Percentiles rank a stretch among this genome's conserved stretches.
Conservation (phyloP, 1,139 yeast genomes). For the Lodderomyces beijingensis region DNA sequence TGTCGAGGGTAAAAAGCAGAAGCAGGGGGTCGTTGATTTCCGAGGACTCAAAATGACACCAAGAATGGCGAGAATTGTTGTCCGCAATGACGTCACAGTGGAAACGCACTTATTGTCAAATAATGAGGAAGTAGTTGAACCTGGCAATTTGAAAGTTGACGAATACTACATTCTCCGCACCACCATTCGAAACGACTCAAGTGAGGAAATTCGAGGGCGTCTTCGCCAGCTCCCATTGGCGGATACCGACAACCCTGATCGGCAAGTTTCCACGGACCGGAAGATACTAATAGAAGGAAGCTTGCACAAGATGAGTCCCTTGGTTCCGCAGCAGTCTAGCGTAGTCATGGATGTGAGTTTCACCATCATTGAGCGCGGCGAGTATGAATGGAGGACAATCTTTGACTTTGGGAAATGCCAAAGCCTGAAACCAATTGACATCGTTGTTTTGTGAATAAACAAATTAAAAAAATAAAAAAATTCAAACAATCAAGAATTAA, state of each 20-base stretch:
- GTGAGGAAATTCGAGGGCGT: constrained; percentile 45
- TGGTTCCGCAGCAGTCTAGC: constrained; percentile 40
- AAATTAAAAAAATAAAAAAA: too few species aligned
- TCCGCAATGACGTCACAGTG: constrained; percentile 47
- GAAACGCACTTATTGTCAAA: constrained; percentile 31
- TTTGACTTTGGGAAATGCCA: too few species aligned
- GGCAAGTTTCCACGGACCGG: constrained; percentile 40
- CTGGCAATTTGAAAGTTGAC: constrained; percentile 24
- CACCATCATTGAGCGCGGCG: constrained; percentile 64
- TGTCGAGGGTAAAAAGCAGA: constrained; percentile 14
- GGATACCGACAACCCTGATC: constrained; percentile 10
- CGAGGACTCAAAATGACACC: constrained; percentile 60
- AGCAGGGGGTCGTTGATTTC: constrained; percentile 60
- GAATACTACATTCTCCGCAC: constrained; percentile 48
- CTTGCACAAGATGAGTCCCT: constrained; percentile 46
- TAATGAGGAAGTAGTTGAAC: constrained; percentile 8
- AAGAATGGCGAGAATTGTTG: constrained; percentile 39
- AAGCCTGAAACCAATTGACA: too few species aligned
- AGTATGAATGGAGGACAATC: constrained; percentile 69
- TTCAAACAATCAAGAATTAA: too few species aligned
- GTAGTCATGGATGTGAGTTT: constrained; percentile 47
- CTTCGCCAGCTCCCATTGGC: constrained; percentile 57
- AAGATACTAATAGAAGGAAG: constrained; percentile 60
- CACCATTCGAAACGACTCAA: constrained; percentile 42
- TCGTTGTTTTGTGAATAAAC: too few species aligned